Evolutionary conservation across 148 eudicot species (phyloP).

Genomic region (Persicaria maculosa): DNA sequence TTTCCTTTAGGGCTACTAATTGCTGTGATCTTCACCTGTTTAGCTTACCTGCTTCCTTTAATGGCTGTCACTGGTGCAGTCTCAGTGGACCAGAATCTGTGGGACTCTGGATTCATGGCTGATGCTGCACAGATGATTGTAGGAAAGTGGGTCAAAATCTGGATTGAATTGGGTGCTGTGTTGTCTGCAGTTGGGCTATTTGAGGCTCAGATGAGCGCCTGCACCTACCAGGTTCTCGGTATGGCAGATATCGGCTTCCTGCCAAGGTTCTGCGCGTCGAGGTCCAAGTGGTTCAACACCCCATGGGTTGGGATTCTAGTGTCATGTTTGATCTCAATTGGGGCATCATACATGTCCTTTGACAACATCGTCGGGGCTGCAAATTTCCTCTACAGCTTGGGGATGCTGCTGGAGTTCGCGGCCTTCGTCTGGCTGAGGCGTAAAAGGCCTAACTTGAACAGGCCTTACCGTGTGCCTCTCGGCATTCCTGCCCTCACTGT

Average conservation of each 20-base stretch:
- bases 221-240: constrained; percentile 46
- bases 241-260: constrained; percentile 52
- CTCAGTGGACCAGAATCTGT: constrained; percentile 37
- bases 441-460: constrained; percentile 27
- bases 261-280: constrained; percentile 35
- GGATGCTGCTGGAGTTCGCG: constrained; percentile 51
- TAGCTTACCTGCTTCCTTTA: constrained; percentile 45
- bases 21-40: constrained; percentile 44
- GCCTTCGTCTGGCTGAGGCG: constrained; percentile 48
- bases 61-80: constrained; percentile 53
- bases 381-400: constrained; percentile 51
- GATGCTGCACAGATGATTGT: constrained; percentile 45
- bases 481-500: constrained; percentile 26
- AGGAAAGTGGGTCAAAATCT: constrained; percentile 50
- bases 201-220: constrained; percentile 52
- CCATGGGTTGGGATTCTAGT: constrained; percentile 52
- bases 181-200: constrained; percentile 46
- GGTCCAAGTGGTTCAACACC: constrained; percentile 47
- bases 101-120: constrained; percentile 52
- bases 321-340: constrained; percentile 31
- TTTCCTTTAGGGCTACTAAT: constrained; percentile 33
- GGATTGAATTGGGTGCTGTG: constrained; percentile 56
- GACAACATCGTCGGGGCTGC: constrained; percentile 41
- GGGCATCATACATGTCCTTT: constrained; percentile 34
- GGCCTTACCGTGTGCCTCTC: constrained; percentile 46